phyloP scores from a whole-genome alignment of 23 red algal species.

The Gracilaria vermiculophylla region DNA sequence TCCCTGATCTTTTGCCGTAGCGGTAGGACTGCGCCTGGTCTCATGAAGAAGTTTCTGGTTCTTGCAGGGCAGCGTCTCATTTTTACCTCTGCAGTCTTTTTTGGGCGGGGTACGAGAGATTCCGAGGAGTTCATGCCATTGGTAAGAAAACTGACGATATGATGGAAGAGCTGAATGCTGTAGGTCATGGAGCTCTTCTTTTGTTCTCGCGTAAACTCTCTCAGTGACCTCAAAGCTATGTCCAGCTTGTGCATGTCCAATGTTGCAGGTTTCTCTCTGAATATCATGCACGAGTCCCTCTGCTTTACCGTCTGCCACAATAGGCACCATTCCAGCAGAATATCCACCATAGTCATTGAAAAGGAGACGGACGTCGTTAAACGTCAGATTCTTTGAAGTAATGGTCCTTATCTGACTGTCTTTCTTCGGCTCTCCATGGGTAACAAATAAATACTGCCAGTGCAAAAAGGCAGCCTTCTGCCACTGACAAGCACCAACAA shows the following conservation, averaged over 20 bases:
- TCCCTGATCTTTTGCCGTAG: no score
- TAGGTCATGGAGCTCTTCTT: background rate
- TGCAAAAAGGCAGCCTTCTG: background rate
- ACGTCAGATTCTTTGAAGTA: background rate
- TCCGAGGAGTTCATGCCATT: background rate
- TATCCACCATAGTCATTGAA: slow-evolving; percentile 7
- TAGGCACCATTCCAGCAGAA: background rate
- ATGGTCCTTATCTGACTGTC: background rate
- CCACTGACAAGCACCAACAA: background rate
- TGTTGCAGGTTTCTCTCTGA: background rate
- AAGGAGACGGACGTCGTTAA: background rate
- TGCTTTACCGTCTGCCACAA: background rate
- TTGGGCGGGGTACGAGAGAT: background rate
- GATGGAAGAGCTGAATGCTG: background rate
- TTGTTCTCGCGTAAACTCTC: background rate
- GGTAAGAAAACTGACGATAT: background rate
- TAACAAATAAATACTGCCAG: background rate
- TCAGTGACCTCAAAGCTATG: background rate
- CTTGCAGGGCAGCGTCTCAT: background rate
- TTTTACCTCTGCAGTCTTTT: background rate
- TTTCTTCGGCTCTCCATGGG: background rate
- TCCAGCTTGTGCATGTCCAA: slow-evolving; percentile 3
- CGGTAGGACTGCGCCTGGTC: no score
- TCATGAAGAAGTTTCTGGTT: background rate
- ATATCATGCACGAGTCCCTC: background rate